Conservation (phyloP, 2,329 filamentous ascomycete species). For the Ophiognomonia clavigignenti-juglandacearum region DNA sequence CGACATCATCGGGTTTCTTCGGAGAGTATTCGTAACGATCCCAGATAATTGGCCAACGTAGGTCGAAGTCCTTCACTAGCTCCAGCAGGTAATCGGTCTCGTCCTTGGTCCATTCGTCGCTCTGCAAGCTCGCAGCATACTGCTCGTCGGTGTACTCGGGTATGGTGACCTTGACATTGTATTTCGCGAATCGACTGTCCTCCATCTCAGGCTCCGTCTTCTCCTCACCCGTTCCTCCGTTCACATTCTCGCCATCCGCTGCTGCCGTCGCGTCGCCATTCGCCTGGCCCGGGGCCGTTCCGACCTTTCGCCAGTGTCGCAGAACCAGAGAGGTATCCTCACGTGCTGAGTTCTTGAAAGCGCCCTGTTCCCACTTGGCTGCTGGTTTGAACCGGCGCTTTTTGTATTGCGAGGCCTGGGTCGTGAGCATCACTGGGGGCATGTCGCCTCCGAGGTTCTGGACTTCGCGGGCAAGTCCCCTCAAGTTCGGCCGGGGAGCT, state of each 20-base stretch:
- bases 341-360: constrained; percentile 76
- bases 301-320: constrained; percentile 69
- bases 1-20: constrained; percentile 38
- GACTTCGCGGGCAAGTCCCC: constrained; percentile 61
- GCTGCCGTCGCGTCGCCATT: constrained; percentile 29
- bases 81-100: constrained; percentile 90
- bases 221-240: constrained; percentile 18
- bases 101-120: constrained; percentile 78
- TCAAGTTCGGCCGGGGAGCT: constrained; percentile 55
- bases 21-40: constrained; percentile 81
- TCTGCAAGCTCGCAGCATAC: constrained; percentile 71
- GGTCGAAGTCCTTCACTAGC: constrained; percentile 70
- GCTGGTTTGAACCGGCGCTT: constrained; percentile 55
- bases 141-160: constrained; percentile 83
- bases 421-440: constrained; percentile 63
- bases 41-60: constrained; percentile 87
- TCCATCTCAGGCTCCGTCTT: constrained; percentile 33
- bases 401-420: constrained; percentile 55
- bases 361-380: constrained; percentile 59
- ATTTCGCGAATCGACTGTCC: constrained; percentile 73
- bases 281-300: constrained; percentile 30
- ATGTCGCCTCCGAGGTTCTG: constrained; percentile 62
- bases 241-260: constrained; percentile 25
- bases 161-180: constrained; percentile 74
- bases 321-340: constrained; percentile 62